phyloP scores from a whole-genome alignment of 176 grass and related monocot species.

The Chrysopogon serrulatus region DNA sequence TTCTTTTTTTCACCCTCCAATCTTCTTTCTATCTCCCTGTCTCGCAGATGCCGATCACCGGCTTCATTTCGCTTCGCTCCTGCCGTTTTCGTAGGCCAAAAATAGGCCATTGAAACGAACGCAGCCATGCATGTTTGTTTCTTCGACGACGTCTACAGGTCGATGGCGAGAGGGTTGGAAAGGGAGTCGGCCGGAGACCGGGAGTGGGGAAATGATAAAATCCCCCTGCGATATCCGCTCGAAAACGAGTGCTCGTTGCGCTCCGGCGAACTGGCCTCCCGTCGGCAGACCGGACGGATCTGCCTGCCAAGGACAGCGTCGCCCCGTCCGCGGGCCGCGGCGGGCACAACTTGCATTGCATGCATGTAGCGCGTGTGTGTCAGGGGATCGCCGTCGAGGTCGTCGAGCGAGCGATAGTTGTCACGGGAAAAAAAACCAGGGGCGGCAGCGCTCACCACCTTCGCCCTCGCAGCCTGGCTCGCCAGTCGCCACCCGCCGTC shows the following conservation, averaged over 20 bases:
- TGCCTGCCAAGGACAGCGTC: neutral
- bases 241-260: conserved; percentile 7
- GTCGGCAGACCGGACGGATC: neutral
- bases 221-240: neutral
- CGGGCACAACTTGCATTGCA: neutral
- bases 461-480: no score
- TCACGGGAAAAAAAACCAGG: neutral
- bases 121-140: neutral
- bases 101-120: neutral
- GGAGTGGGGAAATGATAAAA: neutral
- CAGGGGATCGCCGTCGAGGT: neutral
- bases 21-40: neutral
- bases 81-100: neutral
- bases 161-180: neutral
- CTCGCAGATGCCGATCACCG: neutral
- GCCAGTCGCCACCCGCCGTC: neutral
- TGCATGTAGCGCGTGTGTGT: neutral
- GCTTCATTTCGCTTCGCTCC: neutral
- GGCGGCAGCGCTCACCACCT: neutral
- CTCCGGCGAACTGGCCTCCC: neutral
- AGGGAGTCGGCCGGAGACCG: neutral
- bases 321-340: neutral
- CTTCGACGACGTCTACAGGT: neutral
- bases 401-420: neutral
- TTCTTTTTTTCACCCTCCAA: neutral